Conservation (phyloP, 2,329 filamentous ascomycete species). For the Zalaria obscura region DNA sequence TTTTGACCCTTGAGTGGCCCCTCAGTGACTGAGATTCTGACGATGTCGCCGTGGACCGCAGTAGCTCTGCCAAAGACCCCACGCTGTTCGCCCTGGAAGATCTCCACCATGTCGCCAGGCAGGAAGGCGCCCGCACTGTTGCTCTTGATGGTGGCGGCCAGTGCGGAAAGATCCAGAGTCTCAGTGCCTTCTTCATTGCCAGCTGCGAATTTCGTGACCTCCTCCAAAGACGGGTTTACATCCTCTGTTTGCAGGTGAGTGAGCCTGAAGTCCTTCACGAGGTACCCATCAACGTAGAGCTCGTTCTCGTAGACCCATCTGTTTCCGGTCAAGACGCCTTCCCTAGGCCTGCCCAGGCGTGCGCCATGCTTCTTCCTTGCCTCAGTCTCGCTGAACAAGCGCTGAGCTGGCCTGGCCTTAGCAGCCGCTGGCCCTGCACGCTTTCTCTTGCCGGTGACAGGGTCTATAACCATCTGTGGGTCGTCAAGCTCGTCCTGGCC, state of each 20-base stretch:
- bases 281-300: constrained; percentile 82
- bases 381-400: constrained; percentile 84
- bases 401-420: constrained; percentile 65
- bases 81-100: constrained; percentile 89
- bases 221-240: constrained; percentile 85
- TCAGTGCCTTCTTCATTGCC: constrained; percentile 76
- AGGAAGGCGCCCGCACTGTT: constrained; percentile 72
- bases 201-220: constrained; percentile 86
- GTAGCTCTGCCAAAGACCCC: constrained; percentile 77
- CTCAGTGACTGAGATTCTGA: constrained; percentile 72
- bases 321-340: constrained; percentile 43
- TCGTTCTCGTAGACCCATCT: constrained; percentile 78
- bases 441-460: constrained; percentile 62
- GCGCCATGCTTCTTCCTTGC: constrained; percentile 74
- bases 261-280: constrained; percentile 87
- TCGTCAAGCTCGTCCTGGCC: constrained; percentile 67
- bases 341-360: constrained; percentile 33
- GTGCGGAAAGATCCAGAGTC: constrained; percentile 79
- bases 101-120: constrained; percentile 89
- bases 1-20: constrained; percentile 69
- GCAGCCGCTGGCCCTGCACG: constrained; percentile 25
- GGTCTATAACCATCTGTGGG: constrained; percentile 22
- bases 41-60: constrained; percentile 80
- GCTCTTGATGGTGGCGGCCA: constrained; percentile 81
- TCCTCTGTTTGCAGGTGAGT: constrained; percentile 74